Evolutionary conservation across 2,329 filamentous ascomycete species (phyloP), one percentile per base, ranked within the genome.

Genomic region (Mariannaea elegans): DNA sequence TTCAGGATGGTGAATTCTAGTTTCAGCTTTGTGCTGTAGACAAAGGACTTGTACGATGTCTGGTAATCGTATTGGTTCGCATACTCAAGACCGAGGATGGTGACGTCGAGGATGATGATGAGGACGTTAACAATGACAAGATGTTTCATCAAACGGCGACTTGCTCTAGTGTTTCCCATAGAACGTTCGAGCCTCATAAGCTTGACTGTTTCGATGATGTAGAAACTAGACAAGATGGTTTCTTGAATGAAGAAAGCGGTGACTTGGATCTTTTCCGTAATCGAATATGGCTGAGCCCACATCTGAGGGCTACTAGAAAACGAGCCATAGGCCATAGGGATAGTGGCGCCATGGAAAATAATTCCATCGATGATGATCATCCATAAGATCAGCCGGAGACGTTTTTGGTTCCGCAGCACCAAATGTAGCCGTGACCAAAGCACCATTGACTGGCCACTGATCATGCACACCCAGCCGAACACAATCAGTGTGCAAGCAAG

Each of bases 361-460:
- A 86, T 62, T 4, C 79, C 78, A 65, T 88, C 81, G 61, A 76
- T 66, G 46, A 87, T 79, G 58, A 90, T 89, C 82, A 89, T 86
- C 55, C 65, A 76, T 2, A 87, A 76, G 0, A 86, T 81, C 18
- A 77, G 76, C 2, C 78, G 78, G 1, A 89, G 76, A 2, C 82
- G 72, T 2, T 73, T 72, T 21, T 80, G 63, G 75, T 85, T 82
- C 13, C 80, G 80, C 13, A 86, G 76, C 14, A 89, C 80, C 2
- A 90, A 78, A 66, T 89, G 85, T 1, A 89, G 77, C 1, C 87
- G 81, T 1, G 85, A 89, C 73, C 86, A 90, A 1, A 90, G 75
- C 2, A 89, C 86, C 16, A 88, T 67, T 0, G 83, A 82, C 69
- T 88, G 85, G 0, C 86, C 87, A 0, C 85, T 87, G 0, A 89